Percentiles rank a stretch among this genome's conserved stretches.
phyloP scores from a whole-genome alignment of 192 early-diverging fungal genomes.

The Umbelopsis sp. region DNA sequence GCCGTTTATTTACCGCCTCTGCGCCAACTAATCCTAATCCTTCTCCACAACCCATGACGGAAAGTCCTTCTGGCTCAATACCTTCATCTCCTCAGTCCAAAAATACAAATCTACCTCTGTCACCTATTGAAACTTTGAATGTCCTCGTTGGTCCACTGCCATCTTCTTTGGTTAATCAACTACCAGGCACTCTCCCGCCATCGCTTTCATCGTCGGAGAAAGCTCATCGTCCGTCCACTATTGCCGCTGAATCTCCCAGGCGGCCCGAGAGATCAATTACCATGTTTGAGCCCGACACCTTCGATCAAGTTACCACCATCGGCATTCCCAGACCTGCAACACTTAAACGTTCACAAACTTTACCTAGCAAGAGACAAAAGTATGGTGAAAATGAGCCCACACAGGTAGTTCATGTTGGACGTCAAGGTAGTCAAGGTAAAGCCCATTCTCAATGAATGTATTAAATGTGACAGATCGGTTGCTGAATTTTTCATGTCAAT shows the following conservation, averaged over 20 bases:
- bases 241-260: conserved; percentile 14
- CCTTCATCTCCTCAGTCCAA: not conserved
- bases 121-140: conserved; percentile 11
- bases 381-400: conserved; percentile 18
- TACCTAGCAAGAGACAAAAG: conserved; percentile 19
- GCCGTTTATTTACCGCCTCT: not conserved
- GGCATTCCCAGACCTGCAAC: not conserved
- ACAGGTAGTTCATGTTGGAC: conserved; percentile 28
- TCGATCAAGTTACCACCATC: not conserved
- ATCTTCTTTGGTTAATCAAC: not conserved
- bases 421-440: conserved; percentile 7
- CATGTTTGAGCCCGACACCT: not conserved
- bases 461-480: no score
- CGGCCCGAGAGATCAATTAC: not conserved
- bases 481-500: not conserved
- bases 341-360: conserved; percentile 15
- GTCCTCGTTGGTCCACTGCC: not conserved
- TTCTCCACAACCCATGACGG: not conserved
- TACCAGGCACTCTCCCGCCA: conserved; percentile 3
- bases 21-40: not conserved
- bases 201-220: not conserved
- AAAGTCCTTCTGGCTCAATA: not conserved
- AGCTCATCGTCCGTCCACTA: not conserved
- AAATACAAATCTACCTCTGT: not conserved
- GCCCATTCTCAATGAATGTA: no score